Evolutionary conservation across 2,329 filamentous ascomycete species (phyloP).

Genomic region (Exophiala alcalophila): DNA sequence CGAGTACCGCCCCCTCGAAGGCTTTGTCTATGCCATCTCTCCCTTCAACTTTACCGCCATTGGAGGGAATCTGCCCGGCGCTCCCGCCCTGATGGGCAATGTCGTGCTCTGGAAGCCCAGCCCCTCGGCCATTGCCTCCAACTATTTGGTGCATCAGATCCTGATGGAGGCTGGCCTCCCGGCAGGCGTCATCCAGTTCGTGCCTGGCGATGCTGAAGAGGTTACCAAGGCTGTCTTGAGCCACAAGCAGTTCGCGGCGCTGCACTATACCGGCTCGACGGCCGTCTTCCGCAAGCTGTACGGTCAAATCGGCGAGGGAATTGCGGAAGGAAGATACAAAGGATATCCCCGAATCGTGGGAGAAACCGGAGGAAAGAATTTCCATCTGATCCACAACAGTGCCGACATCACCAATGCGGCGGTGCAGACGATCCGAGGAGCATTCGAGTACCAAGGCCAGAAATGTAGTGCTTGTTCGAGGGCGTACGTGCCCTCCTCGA

Average conservation of each 20-base stretch:
- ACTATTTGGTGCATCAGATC: constrained; percentile 81
- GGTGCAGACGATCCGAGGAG: constrained; percentile 71
- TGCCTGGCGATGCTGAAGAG: constrained; percentile 76
- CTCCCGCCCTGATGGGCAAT: constrained; percentile 81
- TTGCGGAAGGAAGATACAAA: constrained; percentile 73
- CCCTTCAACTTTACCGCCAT: constrained; percentile 97
- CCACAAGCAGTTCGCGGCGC: constrained; percentile 72
- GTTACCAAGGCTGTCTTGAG: constrained; percentile 70
- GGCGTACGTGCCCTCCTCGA: constrained; percentile 67
- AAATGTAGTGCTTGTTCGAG: constrained; percentile 79
- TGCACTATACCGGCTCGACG: constrained; percentile 87
- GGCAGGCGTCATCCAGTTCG: constrained; percentile 79
- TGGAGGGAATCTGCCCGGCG: constrained; percentile 72
- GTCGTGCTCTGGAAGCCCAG: constrained; percentile 91
- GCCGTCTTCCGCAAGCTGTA: constrained; percentile 80
- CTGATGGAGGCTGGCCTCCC: constrained; percentile 84
- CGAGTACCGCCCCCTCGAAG: constrained; percentile 80
- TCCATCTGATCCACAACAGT: constrained; percentile 70
- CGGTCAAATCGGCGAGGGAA: constrained; percentile 73
- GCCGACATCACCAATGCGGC: constrained; percentile 72
- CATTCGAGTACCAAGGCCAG: constrained; percentile 80
- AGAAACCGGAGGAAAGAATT: constrained; percentile 85
- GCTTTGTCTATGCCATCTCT: constrained; percentile 83
- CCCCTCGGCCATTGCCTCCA: constrained; percentile 74
- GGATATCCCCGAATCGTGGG: constrained; percentile 79